Base-by-base conservation (phyloP, 805 yeast species). In the Yarrowia sp. region DNA sequence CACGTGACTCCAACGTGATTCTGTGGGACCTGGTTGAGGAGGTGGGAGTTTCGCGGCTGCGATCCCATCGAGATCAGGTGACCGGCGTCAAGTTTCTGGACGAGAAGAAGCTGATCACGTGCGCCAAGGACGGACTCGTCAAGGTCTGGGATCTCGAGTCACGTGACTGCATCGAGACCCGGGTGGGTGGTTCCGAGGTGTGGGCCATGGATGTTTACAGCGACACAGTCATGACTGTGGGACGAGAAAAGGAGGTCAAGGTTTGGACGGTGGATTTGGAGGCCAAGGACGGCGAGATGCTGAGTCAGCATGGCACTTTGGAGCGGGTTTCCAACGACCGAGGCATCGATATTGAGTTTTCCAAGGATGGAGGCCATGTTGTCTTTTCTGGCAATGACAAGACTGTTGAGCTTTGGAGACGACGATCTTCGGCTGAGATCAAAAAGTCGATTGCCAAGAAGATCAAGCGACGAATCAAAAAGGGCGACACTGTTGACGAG, bases 1-100 rank as follows among this genome's bases (percentile, higher is more conserved):
- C 97, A 0, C 85, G 85, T 61, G 99, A 95, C 78, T 85, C 97
- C 4, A 82, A 86, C 68, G 86, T 94, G 42, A 89, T 95, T 71
- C 83, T 92, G 72, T 95, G 99, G 99, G 99, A 95, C 80, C 84
- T 95, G 68, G 93, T 95, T 15, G 90, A 91, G 10, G 99, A 95
- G 81, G 87, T 85, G 36, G 99, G 99, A 12, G 79, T 94, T 42
- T 90, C 86, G 80, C 89, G 94, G 74, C 83, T 95, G 70, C 86
- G 90, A 76, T 92, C 98, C 7, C 99, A 95, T 77, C 89, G 90
- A 76, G 94, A 92, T 72, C 90, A 88, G 72, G 89, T 95, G 72
- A 93, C 97, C 0, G 96, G 96, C 0, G 73, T 92, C 49, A 78
- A 82, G 71, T 84, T 89, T 64, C 73, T 87, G 45, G 75, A 81